phyloP scores from a whole-genome alignment of 2,329 filamentous ascomycete species.

The Metarhizium brunneum region DNA sequence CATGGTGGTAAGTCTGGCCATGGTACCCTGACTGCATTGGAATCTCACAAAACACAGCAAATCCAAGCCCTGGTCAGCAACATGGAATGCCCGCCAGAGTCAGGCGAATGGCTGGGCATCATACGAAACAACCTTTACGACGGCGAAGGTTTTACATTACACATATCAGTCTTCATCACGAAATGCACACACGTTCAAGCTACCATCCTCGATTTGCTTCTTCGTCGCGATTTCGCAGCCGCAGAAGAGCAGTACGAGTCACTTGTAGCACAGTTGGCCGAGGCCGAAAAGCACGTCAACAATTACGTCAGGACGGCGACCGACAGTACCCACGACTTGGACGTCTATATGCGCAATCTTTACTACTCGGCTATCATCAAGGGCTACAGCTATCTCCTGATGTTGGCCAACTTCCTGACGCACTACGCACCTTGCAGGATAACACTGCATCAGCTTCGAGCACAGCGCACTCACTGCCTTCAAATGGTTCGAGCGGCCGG shows the following conservation, averaged over 20 bases:
- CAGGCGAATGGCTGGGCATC: slow-evolving; percentile 23
- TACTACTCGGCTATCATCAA: slow-evolving; percentile 25
- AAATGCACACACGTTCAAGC: slow-evolving; percentile 18
- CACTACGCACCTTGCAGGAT: slow-evolving; percentile 18
- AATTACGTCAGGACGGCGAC: slow-evolving; percentile 9
- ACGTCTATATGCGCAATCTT: slow-evolving; percentile 24
- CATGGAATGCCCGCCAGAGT: slow-evolving; percentile 25
- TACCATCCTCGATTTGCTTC: slow-evolving; percentile 18
- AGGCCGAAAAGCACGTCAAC: slow-evolving; percentile 15
- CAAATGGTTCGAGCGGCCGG: slow-evolving; percentile 17
- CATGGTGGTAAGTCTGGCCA: slow-evolving; percentile 24
- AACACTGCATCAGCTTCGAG: slow-evolving; percentile 15
- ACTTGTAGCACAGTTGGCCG: slow-evolving; percentile 15
- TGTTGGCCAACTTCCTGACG: slow-evolving; percentile 25
- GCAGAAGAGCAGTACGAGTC: slow-evolving; percentile 18
- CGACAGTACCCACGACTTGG: slow-evolving; percentile 7
- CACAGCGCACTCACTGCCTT: slow-evolving; percentile 19
- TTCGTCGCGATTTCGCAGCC: slow-evolving; percentile 15
- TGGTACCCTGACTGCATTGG: background rate
- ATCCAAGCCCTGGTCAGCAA: slow-evolving; percentile 24
- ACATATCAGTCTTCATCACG: slow-evolving; percentile 18
- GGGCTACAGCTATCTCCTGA: slow-evolving; percentile 22
- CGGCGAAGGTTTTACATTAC: slow-evolving; percentile 18
- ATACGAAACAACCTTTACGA: slow-evolving; percentile 16
- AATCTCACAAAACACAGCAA: slow-evolving; percentile 19